These are phyloP conservation scores for Colletotrichum plurivorum DNA, from an alignment of 2,329 filamentous ascomycete genomes.

Conservation along the genomic window DNA sequence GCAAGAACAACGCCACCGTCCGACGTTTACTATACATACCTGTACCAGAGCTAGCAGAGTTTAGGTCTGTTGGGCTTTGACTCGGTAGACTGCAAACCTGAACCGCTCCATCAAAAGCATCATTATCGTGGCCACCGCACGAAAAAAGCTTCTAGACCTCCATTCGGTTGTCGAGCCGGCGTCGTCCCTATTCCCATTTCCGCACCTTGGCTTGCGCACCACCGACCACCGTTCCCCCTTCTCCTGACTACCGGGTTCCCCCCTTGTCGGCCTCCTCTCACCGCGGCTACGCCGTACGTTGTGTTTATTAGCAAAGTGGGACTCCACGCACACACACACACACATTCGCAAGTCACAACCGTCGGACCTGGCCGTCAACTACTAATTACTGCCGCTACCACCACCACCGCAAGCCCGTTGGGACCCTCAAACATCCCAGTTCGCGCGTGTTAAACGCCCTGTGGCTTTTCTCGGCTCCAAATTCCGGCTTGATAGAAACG, in stretches of 20 bases:
- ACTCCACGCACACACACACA: background rate
- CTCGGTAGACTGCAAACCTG: conserved; percentile 31
- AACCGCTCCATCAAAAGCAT: conserved; percentile 35
- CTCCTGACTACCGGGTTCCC: conserved; percentile 32
- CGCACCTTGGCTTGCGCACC: conserved; percentile 11
- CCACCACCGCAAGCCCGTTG: too few species aligned
- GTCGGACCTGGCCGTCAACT: conserved; percentile 1
- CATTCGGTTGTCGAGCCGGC: conserved; percentile 29
- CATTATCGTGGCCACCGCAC: conserved; percentile 14
- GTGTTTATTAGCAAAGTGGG: conserved; percentile 34
- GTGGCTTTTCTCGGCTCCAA: conserved; percentile 33
- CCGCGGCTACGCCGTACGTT: conserved; percentile 23
- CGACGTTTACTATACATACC: too few species aligned
- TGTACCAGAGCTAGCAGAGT: background rate
- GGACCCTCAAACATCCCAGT: conserved; percentile 14
- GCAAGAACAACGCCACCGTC: background rate
- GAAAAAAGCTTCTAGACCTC: conserved; percentile 31
- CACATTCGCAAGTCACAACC: background rate
- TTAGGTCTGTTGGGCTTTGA: conserved; percentile 30
- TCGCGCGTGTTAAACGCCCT: conserved; percentile 25
- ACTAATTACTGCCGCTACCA: too few species aligned
- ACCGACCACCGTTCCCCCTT: background rate
- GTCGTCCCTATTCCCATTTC: background rate
- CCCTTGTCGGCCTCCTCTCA: background rate
- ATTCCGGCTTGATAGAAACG: conserved; percentile 6